Base-by-base conservation (phyloP, 2,329 filamentous ascomycete species). In the Beauveria asiatica region DNA sequence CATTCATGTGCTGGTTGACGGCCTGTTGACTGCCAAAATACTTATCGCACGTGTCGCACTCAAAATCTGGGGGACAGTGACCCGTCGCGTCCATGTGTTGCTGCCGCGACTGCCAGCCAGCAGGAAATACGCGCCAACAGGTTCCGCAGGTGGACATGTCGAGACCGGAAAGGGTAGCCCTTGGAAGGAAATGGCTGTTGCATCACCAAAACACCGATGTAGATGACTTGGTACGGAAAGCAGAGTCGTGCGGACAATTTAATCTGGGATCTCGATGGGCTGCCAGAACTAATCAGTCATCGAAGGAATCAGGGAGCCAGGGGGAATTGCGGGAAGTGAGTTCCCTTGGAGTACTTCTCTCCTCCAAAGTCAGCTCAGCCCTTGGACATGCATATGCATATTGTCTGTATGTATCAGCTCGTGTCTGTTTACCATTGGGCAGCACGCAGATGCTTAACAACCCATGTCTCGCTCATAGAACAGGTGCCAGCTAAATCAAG, bases 81-180 rank as follows among this genome's bases (percentile, higher is more conserved):
- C 27, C 8, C 7, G 27, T 27, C 27, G 27, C 27, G 27, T 27
- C 27, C 45, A 27, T 48, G 45, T 48, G 45, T 48, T 48, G 45
- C 45, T 48, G 45, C 45, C 45, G 23, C 67, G 17, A 71, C 49
- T 27, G 45, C 23, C 21, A 48, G 45, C 45, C 23, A 48, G 45
- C 21, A 27, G 23, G 23, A 3, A 46, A 48, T 48, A 30, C 23
- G 45, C 45, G 45, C 45, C 23, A 48, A 48, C 16, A 48, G 9
- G 23, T 48, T 30, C 45, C 45, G 6, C 45, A 46, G 10, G 21
- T 46, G 21, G 44, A 46, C 44, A 46, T n/a, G n/a, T n/a, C n/a
- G n/a, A n/a, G n/a, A n/a, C n/a, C n/a, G n/a, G n/a, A n/a, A n/a
- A n/a, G n/a, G n/a, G n/a, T n/a, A n/a, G n/a, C n/a, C n/a, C n/a